Base-by-base conservation (phyloP, 176 grass and related monocot genomes). In the Zizania latifolia region DNA sequence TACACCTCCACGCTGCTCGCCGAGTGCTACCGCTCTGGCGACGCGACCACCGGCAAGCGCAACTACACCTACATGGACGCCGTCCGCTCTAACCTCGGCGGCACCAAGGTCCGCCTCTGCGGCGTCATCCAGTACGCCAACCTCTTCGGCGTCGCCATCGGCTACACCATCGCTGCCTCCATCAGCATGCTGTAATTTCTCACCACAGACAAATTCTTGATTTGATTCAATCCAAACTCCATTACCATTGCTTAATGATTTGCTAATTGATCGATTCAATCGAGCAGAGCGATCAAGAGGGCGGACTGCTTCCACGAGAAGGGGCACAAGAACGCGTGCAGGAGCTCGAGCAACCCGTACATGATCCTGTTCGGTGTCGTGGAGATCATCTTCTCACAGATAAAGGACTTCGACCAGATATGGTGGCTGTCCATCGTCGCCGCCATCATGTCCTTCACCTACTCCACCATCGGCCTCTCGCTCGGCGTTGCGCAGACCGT, bases 21-120 rank as follows among this genome's bases (percentile, higher is more conserved):
- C 58, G 89, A 94, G 57, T 98, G 95, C 83, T 98, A 98, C 84
- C 91, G 91, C 54, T 90, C 82, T 46, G 95, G 89, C 26, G 91
- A 92, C 74, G 79, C 76, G 0, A 27, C 30, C 30, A 48, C 72
- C 5, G 94, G 94, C 2, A 98, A 98, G 72, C 94, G 94, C 58
- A 90, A 78, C 84, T 98, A 98, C 85, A 94, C 89, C 44, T 98
- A 98, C 89, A 98, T 94, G 91, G 91, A 94, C 36, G 89, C 89
- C 66, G 94, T 97, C 43, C 83, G 90, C 14, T 33, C 88, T 34
- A 83, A 86, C 81, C 94, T 97, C 17, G 90, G 90, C 24, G 90
- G 90, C 36, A 28, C 62, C 19, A 83, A 92, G 65, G 90, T 92
- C 19, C 33, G 6, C 39, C 58, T 92, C 22, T 92, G 90, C 21